phyloP scores from a whole-genome alignment of 495 filamentous ascomycete genomes.

The Chaetomium cochliodes region DNA sequence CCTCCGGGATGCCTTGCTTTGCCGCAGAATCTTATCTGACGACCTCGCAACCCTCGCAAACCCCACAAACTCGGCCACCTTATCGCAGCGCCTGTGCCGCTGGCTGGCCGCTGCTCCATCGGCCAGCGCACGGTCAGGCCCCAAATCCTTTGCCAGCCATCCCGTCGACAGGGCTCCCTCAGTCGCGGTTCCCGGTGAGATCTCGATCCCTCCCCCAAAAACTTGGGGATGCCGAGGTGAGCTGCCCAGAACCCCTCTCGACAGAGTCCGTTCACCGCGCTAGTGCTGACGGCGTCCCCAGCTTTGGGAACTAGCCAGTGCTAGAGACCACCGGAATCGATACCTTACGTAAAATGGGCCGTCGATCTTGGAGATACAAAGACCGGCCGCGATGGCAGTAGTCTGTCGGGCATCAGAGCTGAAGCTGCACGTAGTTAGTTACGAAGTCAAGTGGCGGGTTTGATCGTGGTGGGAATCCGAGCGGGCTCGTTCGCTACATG shows the following conservation, averaged over 20 bases:
- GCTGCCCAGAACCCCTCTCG: not conserved
- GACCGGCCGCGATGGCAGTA: not conserved
- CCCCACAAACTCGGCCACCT: conserved; percentile 5
- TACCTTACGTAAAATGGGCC: conserved; percentile 20
- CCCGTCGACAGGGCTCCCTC: not conserved
- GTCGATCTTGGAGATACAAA: conserved; percentile 17
- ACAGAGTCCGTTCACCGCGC: not conserved
- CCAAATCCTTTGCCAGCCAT: not conserved
- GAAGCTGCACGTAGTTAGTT: too few species aligned
- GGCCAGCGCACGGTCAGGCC: too few species aligned
- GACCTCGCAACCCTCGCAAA: not conserved
- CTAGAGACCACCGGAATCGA: conserved; percentile 7
- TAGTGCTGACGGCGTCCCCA: conserved; percentile 18
- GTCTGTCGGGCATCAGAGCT: not conserved
- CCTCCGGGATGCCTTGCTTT: too few species aligned
- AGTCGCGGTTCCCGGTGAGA: not conserved
- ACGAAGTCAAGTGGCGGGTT: not conserved
- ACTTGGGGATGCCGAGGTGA: conserved; percentile 4
- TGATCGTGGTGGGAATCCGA: not conserved
- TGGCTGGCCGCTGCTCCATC: not conserved
- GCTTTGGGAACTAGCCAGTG: not conserved
- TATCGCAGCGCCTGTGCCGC: not conserved
- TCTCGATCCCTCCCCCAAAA: not conserved
- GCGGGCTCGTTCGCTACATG: not conserved
- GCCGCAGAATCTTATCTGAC: conserved; percentile 8